A percentile compares a stretch with the other conserved stretches of the same genome.
These are phyloP conservation scores for Colletotrichum falcatum DNA, from an alignment of 2,329 filamentous ascomycete species.

Conservation along the genomic window DNA sequence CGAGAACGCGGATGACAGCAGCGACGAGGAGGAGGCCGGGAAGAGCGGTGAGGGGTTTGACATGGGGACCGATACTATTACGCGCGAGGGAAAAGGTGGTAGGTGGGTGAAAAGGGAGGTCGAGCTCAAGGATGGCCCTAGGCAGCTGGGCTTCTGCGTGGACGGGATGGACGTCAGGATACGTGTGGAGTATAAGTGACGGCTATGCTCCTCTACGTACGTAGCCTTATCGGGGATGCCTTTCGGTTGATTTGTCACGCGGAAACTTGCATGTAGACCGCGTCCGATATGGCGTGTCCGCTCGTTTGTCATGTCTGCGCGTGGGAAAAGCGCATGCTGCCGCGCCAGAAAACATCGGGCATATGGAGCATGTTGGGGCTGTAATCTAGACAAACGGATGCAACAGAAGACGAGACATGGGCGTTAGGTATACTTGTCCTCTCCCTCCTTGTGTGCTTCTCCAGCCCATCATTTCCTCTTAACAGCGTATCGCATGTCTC, in stretches of 20 bases:
- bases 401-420: not conserved
- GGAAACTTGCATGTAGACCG: slow-evolving; percentile 11
- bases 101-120: slow-evolving; percentile 83
- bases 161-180: slow-evolving; percentile 79
- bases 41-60: slow-evolving; percentile 44
- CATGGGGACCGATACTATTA: slow-evolving; percentile 2
- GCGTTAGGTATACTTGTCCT: not conserved
- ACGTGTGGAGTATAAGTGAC: slow-evolving; percentile 70
- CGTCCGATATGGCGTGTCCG: not conserved
- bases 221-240: not conserved
- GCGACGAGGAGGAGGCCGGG: slow-evolving; percentile 61
- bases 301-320: slow-evolving; percentile 10
- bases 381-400: not conserved
- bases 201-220: not conserved
- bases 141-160: slow-evolving; percentile 85
- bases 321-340: slow-evolving; percentile 9
- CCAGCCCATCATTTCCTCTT: not conserved
- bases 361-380: not conserved
- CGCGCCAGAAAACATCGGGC: slow-evolving; percentile 12
- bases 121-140: slow-evolving; percentile 82
- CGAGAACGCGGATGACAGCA: slow-evolving; percentile 61
- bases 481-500: too few species aligned
- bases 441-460: not conserved
- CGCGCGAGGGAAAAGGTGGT: slow-evolving; percentile 53
- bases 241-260: not conserved